Evolutionary conservation across 2,329 filamentous ascomycete species (phyloP).

Genomic region (Penicillium sp.): DNA sequence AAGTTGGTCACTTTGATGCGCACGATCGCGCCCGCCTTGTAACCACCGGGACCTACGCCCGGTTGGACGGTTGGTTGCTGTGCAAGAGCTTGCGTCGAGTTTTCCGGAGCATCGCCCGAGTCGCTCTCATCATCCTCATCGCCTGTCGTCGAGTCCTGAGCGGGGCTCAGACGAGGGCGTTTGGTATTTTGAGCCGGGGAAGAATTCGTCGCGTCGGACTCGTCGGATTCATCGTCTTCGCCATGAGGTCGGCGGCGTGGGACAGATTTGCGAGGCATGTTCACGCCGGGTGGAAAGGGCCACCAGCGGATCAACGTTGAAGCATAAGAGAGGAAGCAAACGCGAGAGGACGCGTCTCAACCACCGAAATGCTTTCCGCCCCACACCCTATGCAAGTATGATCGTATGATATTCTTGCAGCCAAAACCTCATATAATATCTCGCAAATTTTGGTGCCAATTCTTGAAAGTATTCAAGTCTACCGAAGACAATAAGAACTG

Average conservation of each 20-base stretch:
- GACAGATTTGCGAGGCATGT: slow-evolving; percentile 25
- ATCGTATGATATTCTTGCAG: too few species aligned
- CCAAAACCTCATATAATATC: too few species aligned
- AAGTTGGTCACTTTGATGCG: slow-evolving; percentile 83
- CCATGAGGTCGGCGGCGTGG: slow-evolving; percentile 25
- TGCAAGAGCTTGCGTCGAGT: slow-evolving; percentile 1
- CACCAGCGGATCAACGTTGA: slow-evolving; percentile 7
- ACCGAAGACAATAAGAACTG: too few species aligned
- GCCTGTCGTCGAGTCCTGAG: neutral
- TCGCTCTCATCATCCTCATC: slow-evolving; percentile 4
- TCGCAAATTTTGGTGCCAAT: too few species aligned
- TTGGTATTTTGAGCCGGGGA: slow-evolving; percentile 19
- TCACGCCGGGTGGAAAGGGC: slow-evolving; percentile 2
- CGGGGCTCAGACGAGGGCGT: slow-evolving; percentile 6
- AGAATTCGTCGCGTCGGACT: slow-evolving; percentile 18
- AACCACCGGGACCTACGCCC: slow-evolving; percentile 20
- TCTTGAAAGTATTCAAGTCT: too few species aligned
- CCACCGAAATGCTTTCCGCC: too few species aligned
- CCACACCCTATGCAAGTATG: too few species aligned
- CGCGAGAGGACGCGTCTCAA: slow-evolving; percentile 28
- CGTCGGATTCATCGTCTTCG: slow-evolving; percentile 16
- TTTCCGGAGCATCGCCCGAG: neutral
- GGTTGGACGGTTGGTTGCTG: slow-evolving; percentile 5
- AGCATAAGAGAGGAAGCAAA: slow-evolving; percentile 8
- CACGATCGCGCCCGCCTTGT: slow-evolving; percentile 72